phyloP scores from a whole-genome alignment of 768 basidiomycete species.

The Mycena kentingensis region DNA sequence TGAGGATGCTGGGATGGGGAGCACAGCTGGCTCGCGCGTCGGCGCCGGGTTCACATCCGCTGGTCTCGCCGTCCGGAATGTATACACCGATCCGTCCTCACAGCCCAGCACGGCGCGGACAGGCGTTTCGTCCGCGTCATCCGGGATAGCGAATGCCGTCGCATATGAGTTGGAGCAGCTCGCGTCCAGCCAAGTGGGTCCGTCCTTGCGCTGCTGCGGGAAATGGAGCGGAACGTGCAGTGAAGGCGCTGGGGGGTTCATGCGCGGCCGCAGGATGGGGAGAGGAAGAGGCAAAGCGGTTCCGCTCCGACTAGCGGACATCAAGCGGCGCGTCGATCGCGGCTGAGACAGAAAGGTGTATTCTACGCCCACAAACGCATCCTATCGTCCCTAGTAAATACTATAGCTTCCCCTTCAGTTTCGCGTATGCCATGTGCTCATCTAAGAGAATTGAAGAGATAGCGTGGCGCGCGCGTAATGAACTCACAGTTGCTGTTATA shows the following conservation, averaged over 20 bases:
- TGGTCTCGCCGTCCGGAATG: constrained; percentile 33
- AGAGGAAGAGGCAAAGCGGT: too few species aligned
- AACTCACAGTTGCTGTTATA: constrained; percentile 81
- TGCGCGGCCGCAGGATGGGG: constrained; percentile 10
- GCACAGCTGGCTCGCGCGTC: constrained; percentile 11
- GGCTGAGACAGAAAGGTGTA: too few species aligned
- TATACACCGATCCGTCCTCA: constrained; percentile 46
- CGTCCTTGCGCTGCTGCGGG: constrained; percentile 21
- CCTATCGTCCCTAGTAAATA: too few species aligned
- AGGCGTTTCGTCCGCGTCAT: constrained; percentile 16
- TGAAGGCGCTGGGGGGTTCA: constrained; percentile 19
- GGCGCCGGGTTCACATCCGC: constrained; percentile 15
- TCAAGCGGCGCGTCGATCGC: too few species aligned
- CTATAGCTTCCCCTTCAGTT: constrained; percentile 46
- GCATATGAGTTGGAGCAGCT: constrained; percentile 36
- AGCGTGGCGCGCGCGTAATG: background rate
- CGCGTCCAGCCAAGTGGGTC: constrained; percentile 27
- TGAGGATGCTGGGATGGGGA: constrained; percentile 24
- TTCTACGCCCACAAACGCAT: too few species aligned
- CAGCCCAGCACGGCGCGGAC: constrained; percentile 41
- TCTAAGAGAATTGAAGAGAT: constrained; percentile 30
- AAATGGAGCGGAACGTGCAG: constrained; percentile 39
- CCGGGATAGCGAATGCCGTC: constrained; percentile 30
- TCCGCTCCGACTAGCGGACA: too few species aligned
- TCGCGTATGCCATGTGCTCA: constrained; percentile 45